Evolutionary conservation across 768 basidiomycete genomes (phyloP), one percentile per base, ranked within the genome.

Genomic region (Psilocybe subaeruginosa): DNA sequence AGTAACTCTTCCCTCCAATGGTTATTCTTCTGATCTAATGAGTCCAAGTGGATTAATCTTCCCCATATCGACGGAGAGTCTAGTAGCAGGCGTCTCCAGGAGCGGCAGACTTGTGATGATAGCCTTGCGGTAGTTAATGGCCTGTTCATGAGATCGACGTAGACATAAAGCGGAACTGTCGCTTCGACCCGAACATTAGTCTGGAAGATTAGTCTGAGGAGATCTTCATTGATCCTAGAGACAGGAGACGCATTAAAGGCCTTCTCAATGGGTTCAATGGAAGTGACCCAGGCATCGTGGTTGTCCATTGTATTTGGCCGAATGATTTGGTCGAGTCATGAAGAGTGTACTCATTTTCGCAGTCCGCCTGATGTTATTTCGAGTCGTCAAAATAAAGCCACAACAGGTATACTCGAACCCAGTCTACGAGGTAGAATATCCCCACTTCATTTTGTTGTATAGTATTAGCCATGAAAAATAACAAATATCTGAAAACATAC

Each of bases 11-110:
- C n/a, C 8, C 47, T 31, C 57, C 57, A 58, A 39, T 50, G 11
- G 7, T 23, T 19, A 23, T 8, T 58, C 37, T 19, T 14, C 17
- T 50, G 47, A 41, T 58, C 27, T 23, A 56, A 46, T 3, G 23
- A 14, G n/a, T 49, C 47, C 4, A 58, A 9, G n/a, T 50, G 30
- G 2, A 58, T 37, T 12, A 58, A 16, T 27, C 33, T 58, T 17
- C 57, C 48, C 57, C 57, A 50, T 27, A 58, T 35, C 23, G 57
- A 58, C 2, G 57, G 48, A 3, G 47, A 58, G 14, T 35, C 17
- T 2, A 58, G 57, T 3, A 58, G 12, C 7, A 58, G 37, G 3
- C 33, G 16, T 4, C 57, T 47, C 57, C 57, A 58, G 31, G 19
- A 29, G 12, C 57, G 46, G 35, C 57, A 50, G n/a, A 58, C 57